Base-by-base conservation (phyloP, 1,284 basidiomycete species). In the Kwoniella shivajii region DNA sequence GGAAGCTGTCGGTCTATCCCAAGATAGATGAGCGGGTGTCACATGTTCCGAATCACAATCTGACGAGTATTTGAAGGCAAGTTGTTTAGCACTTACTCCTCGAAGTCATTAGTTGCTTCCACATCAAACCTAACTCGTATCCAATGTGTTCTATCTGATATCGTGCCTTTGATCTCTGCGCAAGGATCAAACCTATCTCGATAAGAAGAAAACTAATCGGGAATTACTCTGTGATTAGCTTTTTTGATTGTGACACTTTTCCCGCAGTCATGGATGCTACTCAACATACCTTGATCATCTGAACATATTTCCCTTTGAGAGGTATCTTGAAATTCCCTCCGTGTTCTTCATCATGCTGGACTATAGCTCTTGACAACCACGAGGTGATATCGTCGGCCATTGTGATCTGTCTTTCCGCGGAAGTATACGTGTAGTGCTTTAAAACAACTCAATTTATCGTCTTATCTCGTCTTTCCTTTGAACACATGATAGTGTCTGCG, bases 131-230 rank as follows among this genome's bases (percentile, higher is more conserved):
- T 37, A 16, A 68, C 68, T 16, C 39, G 24, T 4, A 69, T 50
- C 16, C 37, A 42, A 60, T 72, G 69, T 0, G 64, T 67, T 14
- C 56, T 29, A 49, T 74, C 72, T 2, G 60, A 52, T 3, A 71
- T 57, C 1, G 55, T 20, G 5, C 60, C 72, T 26, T 18, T 34
- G 11, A 57, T 45, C 34, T 63, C 49, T 47, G 52, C 55, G 10
- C 43, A 37, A 4, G 47, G 53, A 29, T 50, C 36, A 16, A 41
- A 24, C 1, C n/a, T 2, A 11, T 36, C 50, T 16, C 37, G 50
- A n/a, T 33, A 45, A 5, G 30, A 31, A 20, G 38, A 31, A 24
- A 59, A 59, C 57, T 59, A 26, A n/a, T n/a, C n/a, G n/a, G n/a
- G n/a, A n/a, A n/a, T n/a, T n/a, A n/a, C n/a, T n/a, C n/a, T n/a